These are phyloP conservation scores for Alternaria novae-zelandiae DNA, from an alignment of 2,329 filamentous ascomycete species.

Conservation along the genomic window DNA sequence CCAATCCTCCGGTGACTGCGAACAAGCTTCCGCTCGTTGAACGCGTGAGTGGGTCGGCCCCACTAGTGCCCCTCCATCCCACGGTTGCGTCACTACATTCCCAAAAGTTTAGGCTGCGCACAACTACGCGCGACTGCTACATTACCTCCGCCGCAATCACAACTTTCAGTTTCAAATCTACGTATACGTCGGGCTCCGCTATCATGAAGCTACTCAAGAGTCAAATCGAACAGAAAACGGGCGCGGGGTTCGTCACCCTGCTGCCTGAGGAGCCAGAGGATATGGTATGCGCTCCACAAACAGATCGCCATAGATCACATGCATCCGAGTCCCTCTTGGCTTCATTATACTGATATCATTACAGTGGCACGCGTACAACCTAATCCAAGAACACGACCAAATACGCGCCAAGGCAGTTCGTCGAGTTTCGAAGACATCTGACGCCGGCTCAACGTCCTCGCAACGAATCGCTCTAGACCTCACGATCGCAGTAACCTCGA, in stretches of 20 bases:
- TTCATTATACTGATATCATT: background rate
- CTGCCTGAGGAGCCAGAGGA: conserved; percentile 77
- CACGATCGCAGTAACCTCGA: conserved; percentile 67
- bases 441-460: conserved; percentile 68
- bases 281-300: conserved; percentile 60
- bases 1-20: no score
- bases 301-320: no score
- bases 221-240: conserved; percentile 67
- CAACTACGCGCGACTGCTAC: background rate
- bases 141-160: background rate
- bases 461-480: conserved; percentile 69
- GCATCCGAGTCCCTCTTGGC: background rate
- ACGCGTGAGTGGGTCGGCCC: background rate
- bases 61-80: background rate
- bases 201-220: conserved; percentile 71
- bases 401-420: conserved; percentile 71
- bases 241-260: conserved; percentile 69
- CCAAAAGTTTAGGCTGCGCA: background rate
- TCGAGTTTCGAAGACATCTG: conserved; percentile 66
- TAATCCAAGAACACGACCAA: conserved; percentile 69
- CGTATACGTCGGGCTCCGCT: background rate
- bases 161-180: background rate
- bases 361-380: conserved; percentile 77
- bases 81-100: background rate
- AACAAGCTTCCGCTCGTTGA: background rate